Percentiles rank a stretch among this genome's conserved stretches.
These are phyloP conservation scores for Rhodotorula sphaerocarpa DNA, from an alignment of 768 basidiomycete genomes.

Conservation along the genomic window DNA sequence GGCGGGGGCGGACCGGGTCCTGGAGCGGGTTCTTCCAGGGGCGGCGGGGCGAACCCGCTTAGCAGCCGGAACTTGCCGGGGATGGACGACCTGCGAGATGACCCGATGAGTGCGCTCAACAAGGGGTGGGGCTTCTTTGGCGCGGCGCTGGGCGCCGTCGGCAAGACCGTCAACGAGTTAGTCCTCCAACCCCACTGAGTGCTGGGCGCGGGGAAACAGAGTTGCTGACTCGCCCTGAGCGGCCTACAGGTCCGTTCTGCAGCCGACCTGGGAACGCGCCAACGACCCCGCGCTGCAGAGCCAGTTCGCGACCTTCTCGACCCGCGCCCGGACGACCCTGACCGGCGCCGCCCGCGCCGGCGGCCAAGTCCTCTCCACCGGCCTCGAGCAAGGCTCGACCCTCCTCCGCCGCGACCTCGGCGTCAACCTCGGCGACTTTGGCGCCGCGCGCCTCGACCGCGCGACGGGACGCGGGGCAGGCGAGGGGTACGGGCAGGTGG, in stretches of 20 bases:
- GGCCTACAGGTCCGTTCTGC: constrained; percentile 58
- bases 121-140: constrained; percentile 98
- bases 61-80: constrained; percentile 75
- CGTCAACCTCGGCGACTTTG: constrained; percentile 57
- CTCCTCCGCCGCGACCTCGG: constrained; percentile 72
- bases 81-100: constrained; percentile 71
- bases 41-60: constrained; percentile 55
- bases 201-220: neutral
- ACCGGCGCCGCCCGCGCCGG: constrained; percentile 53
- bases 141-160: constrained; percentile 69
- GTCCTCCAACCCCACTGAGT: neutral
- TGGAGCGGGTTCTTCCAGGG: neutral
- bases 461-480: constrained; percentile 23
- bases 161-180: constrained; percentile 62
- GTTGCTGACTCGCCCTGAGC: neutral
- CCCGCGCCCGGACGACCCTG: constrained; percentile 53
- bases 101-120: constrained; percentile 71
- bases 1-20: constrained; percentile 41
- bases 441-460: constrained; percentile 28
- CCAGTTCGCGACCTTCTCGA: constrained; percentile 63
- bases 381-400: constrained; percentile 53
- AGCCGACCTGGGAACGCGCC: constrained; percentile 75
- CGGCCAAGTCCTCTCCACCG: constrained; percentile 46
- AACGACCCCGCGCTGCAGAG: constrained; percentile 71
- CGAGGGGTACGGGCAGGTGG: constrained; percentile 27